phyloP scores from a whole-genome alignment of 352 stramenopile species.

The Hyaloperonospora brassicae region DNA sequence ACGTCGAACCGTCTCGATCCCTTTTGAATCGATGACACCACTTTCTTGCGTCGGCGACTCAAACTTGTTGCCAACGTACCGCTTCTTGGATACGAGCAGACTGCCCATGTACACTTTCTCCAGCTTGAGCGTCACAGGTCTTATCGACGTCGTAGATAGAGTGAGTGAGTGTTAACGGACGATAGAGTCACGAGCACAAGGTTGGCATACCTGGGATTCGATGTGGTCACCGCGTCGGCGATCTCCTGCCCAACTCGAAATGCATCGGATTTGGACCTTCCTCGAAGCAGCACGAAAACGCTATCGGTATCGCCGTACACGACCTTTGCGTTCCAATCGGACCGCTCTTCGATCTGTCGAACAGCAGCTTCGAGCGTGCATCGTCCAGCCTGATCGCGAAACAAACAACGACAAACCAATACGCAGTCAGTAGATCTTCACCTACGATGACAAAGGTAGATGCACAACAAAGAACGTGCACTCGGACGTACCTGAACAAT shows the following conservation, averaged over 20 bases:
- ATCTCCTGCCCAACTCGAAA: slow-evolving; percentile 92
- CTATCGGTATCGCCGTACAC: slow-evolving; percentile 98
- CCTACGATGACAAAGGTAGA: no score
- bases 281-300: slow-evolving; percentile 95
- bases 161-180: background rate
- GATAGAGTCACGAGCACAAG: background rate
- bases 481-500: slow-evolving; percentile 90
- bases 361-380: slow-evolving; percentile 93
- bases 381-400: slow-evolving; percentile 51
- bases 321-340: slow-evolving; percentile 84
- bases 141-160: slow-evolving; percentile 11
- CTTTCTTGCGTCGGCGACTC: slow-evolving; percentile 46
- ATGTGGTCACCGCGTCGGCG: slow-evolving; percentile 68
- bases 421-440: slow-evolving; percentile 2
- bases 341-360: slow-evolving; percentile 78
- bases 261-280: slow-evolving; percentile 88
- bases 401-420: background rate
- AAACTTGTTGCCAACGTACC: slow-evolving; percentile 87
- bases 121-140: slow-evolving; percentile 73
- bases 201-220: slow-evolving; percentile 63
- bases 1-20: slow-evolving; percentile 88
- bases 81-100: slow-evolving; percentile 93
- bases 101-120: slow-evolving; percentile 91
- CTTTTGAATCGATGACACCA: slow-evolving; percentile 84
- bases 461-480: background rate